Conservation (phyloP, 768 basidiomycete species). For the Rubroboletus satanas region DNA sequence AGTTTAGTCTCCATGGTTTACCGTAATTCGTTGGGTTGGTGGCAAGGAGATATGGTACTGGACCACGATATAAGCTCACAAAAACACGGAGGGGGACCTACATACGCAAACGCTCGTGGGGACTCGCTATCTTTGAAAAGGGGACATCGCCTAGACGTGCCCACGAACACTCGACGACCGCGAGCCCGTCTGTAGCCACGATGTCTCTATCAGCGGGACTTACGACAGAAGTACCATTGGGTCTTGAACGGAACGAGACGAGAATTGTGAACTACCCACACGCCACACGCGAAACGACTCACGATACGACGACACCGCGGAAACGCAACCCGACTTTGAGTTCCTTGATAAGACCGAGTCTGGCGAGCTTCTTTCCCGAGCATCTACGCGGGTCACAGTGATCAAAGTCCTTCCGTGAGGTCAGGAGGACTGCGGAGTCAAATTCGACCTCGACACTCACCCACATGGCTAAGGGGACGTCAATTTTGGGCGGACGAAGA, state of each 20-base stretch:
- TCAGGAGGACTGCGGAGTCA: not conserved
- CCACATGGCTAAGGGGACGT: constrained; percentile 95
- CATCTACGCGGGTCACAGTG: constrained; percentile 92
- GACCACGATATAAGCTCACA: not conserved
- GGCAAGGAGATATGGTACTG: constrained; percentile 93
- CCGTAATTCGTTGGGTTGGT: constrained; percentile 98
- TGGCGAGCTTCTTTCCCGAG: constrained; percentile 85
- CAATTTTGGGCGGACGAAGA: constrained; percentile 3
- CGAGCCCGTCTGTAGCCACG: constrained; percentile 68
- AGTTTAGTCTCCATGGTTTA: constrained; percentile 93
- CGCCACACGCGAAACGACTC: constrained; percentile 31
- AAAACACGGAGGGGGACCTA: constrained; percentile 10
- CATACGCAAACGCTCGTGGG: constrained; percentile 86
- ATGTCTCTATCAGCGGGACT: constrained; percentile 84
- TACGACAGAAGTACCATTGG: constrained; percentile 75
- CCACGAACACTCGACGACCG: constrained; percentile 99
- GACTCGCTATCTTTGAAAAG: constrained; percentile 88
- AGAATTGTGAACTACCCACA: not conserved
- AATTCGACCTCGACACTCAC: constrained; percentile 42
- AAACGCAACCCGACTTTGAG: constrained; percentile 84
- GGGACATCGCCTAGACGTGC: constrained; percentile 93
- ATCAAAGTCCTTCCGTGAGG: constrained; percentile 73
- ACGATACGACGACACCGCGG: constrained; percentile 93
- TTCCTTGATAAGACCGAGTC: constrained; percentile 80
- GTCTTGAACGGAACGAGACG: constrained; percentile 43